These are phyloP conservation scores for Gaeumannomyces tritici DNA, from an alignment of 2,329 filamentous ascomycete genomes.

Conservation along the genomic window DNA sequence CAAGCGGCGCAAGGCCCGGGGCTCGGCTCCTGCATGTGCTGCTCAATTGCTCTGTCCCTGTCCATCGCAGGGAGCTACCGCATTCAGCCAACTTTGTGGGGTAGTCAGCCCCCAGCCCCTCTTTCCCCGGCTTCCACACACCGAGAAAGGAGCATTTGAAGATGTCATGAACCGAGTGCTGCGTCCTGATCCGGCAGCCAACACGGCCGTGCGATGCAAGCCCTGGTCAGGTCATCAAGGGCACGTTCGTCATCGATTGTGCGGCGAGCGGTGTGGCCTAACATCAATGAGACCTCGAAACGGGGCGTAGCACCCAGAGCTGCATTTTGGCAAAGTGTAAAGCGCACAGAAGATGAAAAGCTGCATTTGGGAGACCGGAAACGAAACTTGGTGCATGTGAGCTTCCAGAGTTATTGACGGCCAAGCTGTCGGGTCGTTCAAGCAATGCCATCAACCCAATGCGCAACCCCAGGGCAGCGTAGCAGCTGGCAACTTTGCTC, in stretches of 20 bases:
- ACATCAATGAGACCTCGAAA: not conserved
- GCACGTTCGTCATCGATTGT: not conserved
- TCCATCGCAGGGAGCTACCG: not conserved
- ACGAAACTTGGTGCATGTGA: not conserved
- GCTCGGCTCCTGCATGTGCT: not conserved
- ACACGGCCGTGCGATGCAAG: too few relatives aligned
- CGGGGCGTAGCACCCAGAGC: not conserved
- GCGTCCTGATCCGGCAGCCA: too few relatives aligned
- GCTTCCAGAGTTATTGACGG: not conserved
- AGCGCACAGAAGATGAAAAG: too few relatives aligned
- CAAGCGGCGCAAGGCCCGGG: not conserved
- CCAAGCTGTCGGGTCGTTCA: not conserved
- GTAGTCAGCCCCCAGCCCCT: not conserved
- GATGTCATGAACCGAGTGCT: not conserved
- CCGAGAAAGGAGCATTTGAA: not conserved
- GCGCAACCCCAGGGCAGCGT: too few relatives aligned
- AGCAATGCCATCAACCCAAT: too few relatives aligned
- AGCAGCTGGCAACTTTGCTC: not conserved
- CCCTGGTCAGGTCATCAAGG: too few relatives aligned
- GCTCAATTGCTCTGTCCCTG: not conserved
- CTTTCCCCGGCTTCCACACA: not conserved
- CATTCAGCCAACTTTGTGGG: not conserved
- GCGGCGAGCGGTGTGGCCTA: too few relatives aligned
- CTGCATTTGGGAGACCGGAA: too few relatives aligned
- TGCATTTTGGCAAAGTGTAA: not conserved